Base-by-base conservation (phyloP, 192 early-diverging fungal genomes). In the Mortierella claussenii region DNA sequence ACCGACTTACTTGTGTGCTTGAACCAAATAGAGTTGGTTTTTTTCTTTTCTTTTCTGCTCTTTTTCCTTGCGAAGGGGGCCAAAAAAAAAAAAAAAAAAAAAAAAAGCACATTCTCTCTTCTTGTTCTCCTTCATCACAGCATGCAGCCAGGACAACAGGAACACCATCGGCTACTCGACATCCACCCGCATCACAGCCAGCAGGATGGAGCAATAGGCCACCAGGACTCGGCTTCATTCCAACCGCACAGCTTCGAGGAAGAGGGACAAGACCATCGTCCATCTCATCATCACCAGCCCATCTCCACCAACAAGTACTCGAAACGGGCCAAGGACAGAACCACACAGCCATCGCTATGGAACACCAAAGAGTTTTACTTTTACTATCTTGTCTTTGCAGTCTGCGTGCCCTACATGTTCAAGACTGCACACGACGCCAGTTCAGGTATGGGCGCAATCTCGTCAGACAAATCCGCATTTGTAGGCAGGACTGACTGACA, bases 331-430 rank as follows among this genome's bases (percentile, higher is more conserved):
- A 62, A 65, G 42, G 73, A 76, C n/a, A 31, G 64, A 45, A 67
- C 64, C n/a, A 75, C 87, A 8, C 53, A 71, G 13, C 80, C 86
- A 2, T 86, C 91, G 23, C 75, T 85, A 11, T 85, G 89, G 82
- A 69, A 81, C 27, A 92, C 91, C 3, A 32, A 58, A 30, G 94
- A 95, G 75, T 95, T 95, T 81, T 90, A 90, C 57, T 33, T 87
- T 34, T 93, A 95, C 79, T 93, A 92, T 60, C 45, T 88, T 13
- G 59, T 82, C 20, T 88, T 93, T 58, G 40, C 67, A 9, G 59
- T 85, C 10, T 81, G 83, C 5, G 61, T 95, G 18, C 79, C 89
- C 1, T 85, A 84, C 51, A 92, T 93, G 92, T 80, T 88, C 33
- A 83, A 87, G 53, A 83, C 87, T 1, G 84, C 86, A 45, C 84